phyloP scores from a whole-genome alignment of 2,329 filamentous ascomycete genomes.

The Emmonsia crescens region DNA sequence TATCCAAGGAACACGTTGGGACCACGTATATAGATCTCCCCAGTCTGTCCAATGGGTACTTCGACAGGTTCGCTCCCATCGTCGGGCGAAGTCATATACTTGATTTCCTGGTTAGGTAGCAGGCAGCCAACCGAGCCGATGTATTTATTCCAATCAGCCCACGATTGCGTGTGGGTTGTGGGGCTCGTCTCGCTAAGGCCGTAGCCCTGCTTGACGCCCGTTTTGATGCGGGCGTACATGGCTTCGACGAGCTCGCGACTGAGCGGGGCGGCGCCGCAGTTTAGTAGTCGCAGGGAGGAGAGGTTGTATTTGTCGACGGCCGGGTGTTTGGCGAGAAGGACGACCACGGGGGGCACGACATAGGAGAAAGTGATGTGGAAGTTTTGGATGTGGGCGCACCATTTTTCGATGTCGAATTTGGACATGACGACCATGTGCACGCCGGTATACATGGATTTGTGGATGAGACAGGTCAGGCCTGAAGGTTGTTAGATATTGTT shows the following conservation, averaged over 20 bases:
- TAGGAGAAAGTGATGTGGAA: conserved; percentile 67
- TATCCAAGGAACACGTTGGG: conserved; percentile 56
- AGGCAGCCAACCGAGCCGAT: conserved; percentile 71
- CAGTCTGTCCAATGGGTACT: conserved; percentile 50
- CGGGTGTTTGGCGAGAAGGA: conserved; percentile 70
- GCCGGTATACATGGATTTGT: conserved; percentile 56
- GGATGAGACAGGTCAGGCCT: conserved; percentile 62
- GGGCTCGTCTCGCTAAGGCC: conserved; percentile 81
- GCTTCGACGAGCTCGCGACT: conserved; percentile 68
- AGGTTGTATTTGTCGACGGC: conserved; percentile 71
- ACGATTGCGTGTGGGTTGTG: conserved; percentile 60
- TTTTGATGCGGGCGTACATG: conserved; percentile 60
- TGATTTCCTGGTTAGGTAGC: conserved; percentile 67
- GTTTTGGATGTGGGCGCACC: conserved; percentile 65
- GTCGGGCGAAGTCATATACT: conserved; percentile 56
- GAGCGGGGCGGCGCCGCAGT: conserved; percentile 76
- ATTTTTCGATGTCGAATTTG: conserved; percentile 70
- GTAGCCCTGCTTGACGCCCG: conserved; percentile 86
- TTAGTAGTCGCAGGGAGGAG: conserved; percentile 67
- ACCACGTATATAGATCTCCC: conserved; percentile 58
- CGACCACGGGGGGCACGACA: conserved; percentile 72
- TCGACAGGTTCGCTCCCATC: conserved; percentile 41
- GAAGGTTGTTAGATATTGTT: conserved; percentile 7
- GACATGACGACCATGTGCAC: conserved; percentile 59
- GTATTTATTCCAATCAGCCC: conserved; percentile 63